Percentiles rank a stretch among this genome's conserved stretches.
Evolutionary conservation across 208 protist genomes (phyloP).

Genomic region (Naegleria lovaniensis): DNA sequence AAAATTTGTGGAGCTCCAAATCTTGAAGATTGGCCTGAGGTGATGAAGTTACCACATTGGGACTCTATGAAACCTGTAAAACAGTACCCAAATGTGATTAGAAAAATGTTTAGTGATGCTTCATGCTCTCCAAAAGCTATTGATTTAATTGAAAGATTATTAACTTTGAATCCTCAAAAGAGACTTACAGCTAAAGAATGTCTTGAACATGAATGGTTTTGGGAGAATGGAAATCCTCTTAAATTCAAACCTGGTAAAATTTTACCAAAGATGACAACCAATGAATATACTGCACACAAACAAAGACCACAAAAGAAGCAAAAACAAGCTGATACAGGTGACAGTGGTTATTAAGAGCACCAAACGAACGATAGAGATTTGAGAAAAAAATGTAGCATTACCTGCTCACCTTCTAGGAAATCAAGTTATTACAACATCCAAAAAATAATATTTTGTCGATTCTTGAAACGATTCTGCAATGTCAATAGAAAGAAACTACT

Average conservation of each 20-base stretch:
- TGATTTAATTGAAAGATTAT: slow-evolving; percentile 83
- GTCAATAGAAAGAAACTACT: too few species aligned
- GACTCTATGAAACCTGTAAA: background rate
- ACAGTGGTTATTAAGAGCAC: background rate
- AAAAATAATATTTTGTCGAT: too few species aligned
- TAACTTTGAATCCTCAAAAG: slow-evolving; percentile 90
- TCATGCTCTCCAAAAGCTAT: slow-evolving; percentile 36
- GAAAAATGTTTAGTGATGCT: background rate
- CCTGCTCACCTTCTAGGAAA: too few species aligned
- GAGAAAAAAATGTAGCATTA: too few species aligned
- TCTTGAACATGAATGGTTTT: slow-evolving; percentile 71
- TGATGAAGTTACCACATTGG: background rate
- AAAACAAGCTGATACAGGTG: background rate
- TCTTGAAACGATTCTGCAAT: too few species aligned
- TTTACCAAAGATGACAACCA: background rate
- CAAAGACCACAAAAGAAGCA: background rate
- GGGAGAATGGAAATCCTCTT: background rate
- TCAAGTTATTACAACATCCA: too few species aligned
- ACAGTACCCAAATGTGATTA: background rate
- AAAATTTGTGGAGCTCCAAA: background rate
- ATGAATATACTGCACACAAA: background rate
- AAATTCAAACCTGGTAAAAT: background rate
- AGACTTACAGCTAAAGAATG: slow-evolving; percentile 81
- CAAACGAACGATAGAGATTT: too few species aligned
- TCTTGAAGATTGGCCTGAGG: background rate